Evolutionary conservation across 257 asterid genomes (phyloP).

Genomic region (Solanum appendiculatum): DNA sequence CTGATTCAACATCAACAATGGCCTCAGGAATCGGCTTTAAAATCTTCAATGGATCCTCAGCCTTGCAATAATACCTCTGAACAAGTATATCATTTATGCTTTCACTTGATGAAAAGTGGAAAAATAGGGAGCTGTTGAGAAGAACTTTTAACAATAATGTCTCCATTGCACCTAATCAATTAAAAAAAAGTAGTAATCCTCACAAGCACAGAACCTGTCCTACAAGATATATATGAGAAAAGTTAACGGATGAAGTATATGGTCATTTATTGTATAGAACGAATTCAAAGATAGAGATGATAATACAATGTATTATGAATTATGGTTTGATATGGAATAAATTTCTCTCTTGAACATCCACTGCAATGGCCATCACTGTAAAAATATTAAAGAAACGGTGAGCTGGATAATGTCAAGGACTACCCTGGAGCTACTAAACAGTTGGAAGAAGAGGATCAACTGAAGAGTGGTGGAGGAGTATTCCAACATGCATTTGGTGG

Average conservation of each 20-base stretch:
- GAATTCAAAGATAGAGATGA: too few species aligned
- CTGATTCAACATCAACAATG: constrained; percentile 14
- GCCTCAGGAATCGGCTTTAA: constrained; percentile 16
- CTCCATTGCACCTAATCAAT: constrained; percentile 20
- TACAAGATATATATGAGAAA: background rate
- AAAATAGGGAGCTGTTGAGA: constrained; percentile 14
- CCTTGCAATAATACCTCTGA: constrained; percentile 11
- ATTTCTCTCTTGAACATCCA: too few species aligned
- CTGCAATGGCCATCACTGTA: too few species aligned
- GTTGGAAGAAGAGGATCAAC: too few species aligned
- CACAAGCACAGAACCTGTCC: background rate
- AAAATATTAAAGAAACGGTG: too few species aligned
- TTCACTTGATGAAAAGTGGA: constrained; percentile 12
- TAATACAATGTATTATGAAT: too few species aligned
- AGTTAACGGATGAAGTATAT: background rate
- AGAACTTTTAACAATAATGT: constrained; percentile 13
- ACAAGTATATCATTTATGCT: constrained; percentile 6
- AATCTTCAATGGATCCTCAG: constrained; percentile 18
- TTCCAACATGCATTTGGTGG: too few species aligned
- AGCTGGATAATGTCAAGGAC: too few species aligned
- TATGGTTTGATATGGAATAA: too few species aligned
- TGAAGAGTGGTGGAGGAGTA: too few species aligned
- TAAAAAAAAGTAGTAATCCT: background rate
- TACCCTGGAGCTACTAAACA: too few species aligned
- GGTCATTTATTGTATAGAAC: background rate